Percentiles rank a stretch among this genome's conserved stretches.
phyloP scores from a whole-genome alignment of 768 basidiomycete species.

The Serendipita sp. region DNA sequence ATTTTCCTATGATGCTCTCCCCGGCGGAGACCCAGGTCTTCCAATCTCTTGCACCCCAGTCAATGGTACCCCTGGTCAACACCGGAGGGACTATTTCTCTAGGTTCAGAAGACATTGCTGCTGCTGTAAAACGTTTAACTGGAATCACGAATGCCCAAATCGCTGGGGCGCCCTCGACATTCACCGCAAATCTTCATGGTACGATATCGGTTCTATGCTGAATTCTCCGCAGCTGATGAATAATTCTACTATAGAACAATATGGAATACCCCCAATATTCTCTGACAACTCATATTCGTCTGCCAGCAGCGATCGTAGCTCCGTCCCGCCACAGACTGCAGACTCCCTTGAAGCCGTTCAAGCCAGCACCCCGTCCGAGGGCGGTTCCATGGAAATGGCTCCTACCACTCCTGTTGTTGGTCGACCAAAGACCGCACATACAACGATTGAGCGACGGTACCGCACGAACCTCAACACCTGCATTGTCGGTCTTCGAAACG shows the following conservation, averaged over 20 bases:
- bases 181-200: neutral
- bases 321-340: neutral
- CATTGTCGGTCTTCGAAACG: constrained; percentile 61
- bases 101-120: neutral
- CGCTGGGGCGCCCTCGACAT: neutral
- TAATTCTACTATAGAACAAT: neutral
- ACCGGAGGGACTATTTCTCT: neutral
- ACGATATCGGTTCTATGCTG: neutral
- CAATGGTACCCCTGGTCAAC: neutral
- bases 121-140: neutral
- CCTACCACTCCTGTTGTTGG: constrained; percentile 15
- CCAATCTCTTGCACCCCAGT: neutral
- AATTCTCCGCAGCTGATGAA: neutral
- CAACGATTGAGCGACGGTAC: constrained; percentile 77
- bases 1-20: neutral
- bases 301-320: constrained; percentile 1
- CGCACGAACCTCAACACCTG: constrained; percentile 80
- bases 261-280: neutral
- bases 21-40: neutral
- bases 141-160: constrained; percentile 1
- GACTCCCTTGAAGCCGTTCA: neutral
- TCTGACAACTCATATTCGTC: constrained; percentile 4
- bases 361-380: neutral
- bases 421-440: constrained; percentile 75
- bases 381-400: constrained; percentile 9